Base-by-base conservation (phyloP, 2,329 filamentous ascomycete genomes). In the Talaromyces sp. region DNA sequence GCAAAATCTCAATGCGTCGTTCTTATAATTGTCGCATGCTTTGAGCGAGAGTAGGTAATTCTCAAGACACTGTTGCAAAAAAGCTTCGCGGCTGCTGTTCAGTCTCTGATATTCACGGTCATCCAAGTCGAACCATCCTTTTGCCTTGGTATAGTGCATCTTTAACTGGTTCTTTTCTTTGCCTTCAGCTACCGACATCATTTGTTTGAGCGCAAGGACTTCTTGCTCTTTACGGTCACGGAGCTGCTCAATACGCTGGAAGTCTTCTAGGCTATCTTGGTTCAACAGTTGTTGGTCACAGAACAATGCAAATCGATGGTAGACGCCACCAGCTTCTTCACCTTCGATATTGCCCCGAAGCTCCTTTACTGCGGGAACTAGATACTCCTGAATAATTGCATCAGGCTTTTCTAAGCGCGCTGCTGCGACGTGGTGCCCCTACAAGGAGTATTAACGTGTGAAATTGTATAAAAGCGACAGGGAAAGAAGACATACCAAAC, bases 261-360 rank as follows among this genome's bases (percentile, higher is more conserved):
- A 86, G 71, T 99, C 95, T 75, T 96, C 92, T 1, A 93, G 80
- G 39, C 89, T 88, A 70, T 96, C 92, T 0, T 90, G 86, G 72
- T 94, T 94, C 71, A 97, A 91, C 10, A 99, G 83, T 75, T 99
- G 95, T 72, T 93, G 89, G 74, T 99, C 94, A 72, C 96, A 99
- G 75, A 99, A 99, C 60, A 89, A 86, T 31, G 96, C 95, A 76
- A 98, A 98, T 71, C 96, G 92, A 74, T 97, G 93, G 72, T 93
- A 97, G 0, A 98, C 95, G 69, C 92, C 86, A 1, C 93, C 93
- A 2, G 93, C 91, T 66, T 94, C 91, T 52, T 85, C 83, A 1
- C 90, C 90, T 62, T 88, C 84, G 5, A 80, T 84, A 54, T 86
- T 85, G 1, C 88, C 88, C 70, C 87, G 90, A 8, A 99, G 82